phyloP scores from a whole-genome alignment of 2,329 filamentous ascomycete species.

The Macrophomina pseudophaseolina region DNA sequence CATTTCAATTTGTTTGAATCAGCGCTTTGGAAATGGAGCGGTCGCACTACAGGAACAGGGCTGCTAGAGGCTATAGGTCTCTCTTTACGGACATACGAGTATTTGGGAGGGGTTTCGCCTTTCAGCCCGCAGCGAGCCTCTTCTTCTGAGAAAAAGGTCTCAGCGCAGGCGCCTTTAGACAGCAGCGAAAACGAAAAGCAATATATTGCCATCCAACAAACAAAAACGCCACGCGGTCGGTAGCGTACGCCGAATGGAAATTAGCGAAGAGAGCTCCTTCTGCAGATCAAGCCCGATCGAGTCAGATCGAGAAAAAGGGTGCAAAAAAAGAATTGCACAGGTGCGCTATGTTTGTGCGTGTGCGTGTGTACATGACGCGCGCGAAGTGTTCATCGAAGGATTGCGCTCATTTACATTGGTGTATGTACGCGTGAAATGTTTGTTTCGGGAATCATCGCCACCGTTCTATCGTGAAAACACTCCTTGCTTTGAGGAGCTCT shows the following conservation, averaged over 20 bases:
- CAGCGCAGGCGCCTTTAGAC: not conserved
- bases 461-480: not conserved
- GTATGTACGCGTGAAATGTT: not conserved
- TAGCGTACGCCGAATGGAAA: not conserved
- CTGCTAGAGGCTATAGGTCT: conserved; percentile 4
- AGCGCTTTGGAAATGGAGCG: not conserved
- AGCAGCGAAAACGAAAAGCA: not conserved
- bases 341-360: no score
- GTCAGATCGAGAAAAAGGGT: not conserved
- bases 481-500: not conserved
- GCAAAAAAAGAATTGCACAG: not conserved
- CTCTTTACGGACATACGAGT: not conserved
- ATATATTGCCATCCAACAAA: conserved; percentile 16
- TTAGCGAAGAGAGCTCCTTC: not conserved
- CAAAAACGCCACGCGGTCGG: not conserved
- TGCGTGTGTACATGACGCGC: no score
- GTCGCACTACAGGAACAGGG: not conserved
- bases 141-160: not conserved
- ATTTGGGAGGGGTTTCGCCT: no score
- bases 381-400: no score
- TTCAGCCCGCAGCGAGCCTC: no score
- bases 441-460: not conserved
- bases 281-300: not conserved
- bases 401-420: no score
- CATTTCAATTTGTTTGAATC: not conserved